Base-by-base conservation (phyloP, 1,284 basidiomycete species). In the Irpex sp. region DNA sequence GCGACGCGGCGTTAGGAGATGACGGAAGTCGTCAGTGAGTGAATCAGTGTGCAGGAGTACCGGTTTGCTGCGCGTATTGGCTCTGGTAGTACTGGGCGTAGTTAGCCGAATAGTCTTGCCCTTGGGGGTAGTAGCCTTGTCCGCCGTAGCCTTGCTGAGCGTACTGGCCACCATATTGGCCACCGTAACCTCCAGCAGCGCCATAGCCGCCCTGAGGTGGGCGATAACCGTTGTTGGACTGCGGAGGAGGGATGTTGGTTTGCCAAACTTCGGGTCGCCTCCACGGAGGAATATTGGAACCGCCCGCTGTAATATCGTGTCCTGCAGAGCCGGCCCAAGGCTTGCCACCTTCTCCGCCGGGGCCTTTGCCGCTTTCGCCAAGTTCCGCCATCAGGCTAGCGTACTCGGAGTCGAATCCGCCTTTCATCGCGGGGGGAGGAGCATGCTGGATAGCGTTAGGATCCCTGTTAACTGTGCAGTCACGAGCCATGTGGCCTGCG, bases 381-480 rank as follows among this genome's bases (percentile, higher is more conserved):
- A 99, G 84, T 79, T 99, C 97, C 48, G 94, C 96, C 97, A 99
- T 97, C 68, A 99, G 81, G 70, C 87, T 95, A 34, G 95, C 94
- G 71, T 98, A 99, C 79, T 99, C 97, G 15, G 94, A 96, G 77
- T 99, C 97, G 78, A 98, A 98, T 26, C 88, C 89, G 68, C 85
- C 82, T 69, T 87, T 85, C 67, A 78, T 76, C 69, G 83, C 76
- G 62, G 81, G 72, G 72, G 83, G 74, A 70, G 74, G 68, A 73
- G 75, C 68, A 66, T 72, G 64, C 21, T 62, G 63, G 65, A 68
- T 38, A 65, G 76, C 87, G 72, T 89, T 87, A 65, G 88, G 85
- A 74, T 92, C 89, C 73, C 86, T 88, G 76, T 92, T 91, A 73
- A 91, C 92, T 64, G 91, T 92, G 75, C 95, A 97, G 78, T 97